Base-by-base conservation (phyloP, 202 grass and related monocot species). In the Schoenoplectus triqueter region DNA sequence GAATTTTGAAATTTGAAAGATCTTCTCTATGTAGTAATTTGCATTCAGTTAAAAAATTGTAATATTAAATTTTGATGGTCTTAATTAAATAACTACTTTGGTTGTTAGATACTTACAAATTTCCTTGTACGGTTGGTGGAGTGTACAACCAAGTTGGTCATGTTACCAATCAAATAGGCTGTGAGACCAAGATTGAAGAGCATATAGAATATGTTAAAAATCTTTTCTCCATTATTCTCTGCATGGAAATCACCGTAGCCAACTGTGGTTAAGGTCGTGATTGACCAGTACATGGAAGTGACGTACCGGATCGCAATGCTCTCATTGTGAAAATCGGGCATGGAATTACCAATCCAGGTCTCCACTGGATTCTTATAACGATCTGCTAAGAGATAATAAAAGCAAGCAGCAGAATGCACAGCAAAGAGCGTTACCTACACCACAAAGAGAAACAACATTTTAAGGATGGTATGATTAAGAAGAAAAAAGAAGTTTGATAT, bases 111-210 rank as follows among this genome's bases (percentile, higher is more conserved):
- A 80, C 96, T 99, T 65, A 99, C 96, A 74, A 92, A 99, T 90
- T 89, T 92, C 87, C 96, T 88, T 69, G 96, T 99, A 85, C 93
- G 92, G 75, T 91, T 94, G 48, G 96, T 96, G 17, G 91, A 81
- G 82, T 99, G 96, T 56, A 99, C 96, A 45, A 99, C 96, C 74
- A 99, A 90, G 88, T 96, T 95, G 66, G 96, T 99, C 96, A 99
- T 99, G 80, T 99, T 99, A 72, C 96, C 96, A 8, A 99, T 99
- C 87, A 99, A 94, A 89, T 99, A 99, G 4, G 96, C 96, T 80
- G 96, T 99, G 82, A 96, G 85, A 59, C 96, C 96, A 86, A 99
- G 93, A 82, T 99, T 96, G 59, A 99, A 99, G 48, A 99, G 87
- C 96, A 99, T 99, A 87, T 99, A 99, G 42, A 96, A 91, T 71